Evolutionary conservation across 1,284 basidiomycete genomes (phyloP).

Genomic region (Coniophora puteana): DNA sequence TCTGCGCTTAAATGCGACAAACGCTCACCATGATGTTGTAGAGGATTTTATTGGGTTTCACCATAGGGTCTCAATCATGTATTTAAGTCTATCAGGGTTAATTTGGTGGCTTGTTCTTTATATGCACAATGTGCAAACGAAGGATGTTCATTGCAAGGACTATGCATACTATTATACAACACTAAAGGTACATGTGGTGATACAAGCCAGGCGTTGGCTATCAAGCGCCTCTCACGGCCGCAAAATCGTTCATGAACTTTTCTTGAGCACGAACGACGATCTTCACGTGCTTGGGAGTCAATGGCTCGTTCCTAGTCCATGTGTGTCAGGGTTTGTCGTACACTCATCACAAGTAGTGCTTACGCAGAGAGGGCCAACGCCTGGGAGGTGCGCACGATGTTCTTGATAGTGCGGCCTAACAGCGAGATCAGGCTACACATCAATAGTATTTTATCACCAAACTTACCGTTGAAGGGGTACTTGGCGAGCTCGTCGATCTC

Average conservation of each 20-base stretch:
- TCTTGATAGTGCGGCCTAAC: slow-evolving; percentile 10
- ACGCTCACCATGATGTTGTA: too few species aligned
- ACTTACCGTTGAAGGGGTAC: slow-evolving; percentile 10
- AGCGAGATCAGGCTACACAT: slow-evolving; percentile 1
- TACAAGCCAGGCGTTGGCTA: too few species aligned
- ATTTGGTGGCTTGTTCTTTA: too few species aligned
- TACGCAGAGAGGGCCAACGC: slow-evolving; percentile 6
- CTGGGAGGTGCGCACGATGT: slow-evolving; percentile 9
- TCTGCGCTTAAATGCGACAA: too few species aligned
- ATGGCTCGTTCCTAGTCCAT: slow-evolving; percentile 3
- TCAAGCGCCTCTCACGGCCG: too few species aligned
- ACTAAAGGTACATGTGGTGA: too few species aligned
- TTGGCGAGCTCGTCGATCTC: slow-evolving; percentile 5
- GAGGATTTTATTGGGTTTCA: too few species aligned
- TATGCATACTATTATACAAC: too few species aligned
- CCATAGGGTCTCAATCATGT: too few species aligned
- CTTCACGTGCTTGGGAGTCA: slow-evolving; percentile 9
- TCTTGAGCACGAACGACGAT: slow-evolving; percentile 9
- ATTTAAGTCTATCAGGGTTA: too few species aligned
- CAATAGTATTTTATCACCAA: neutral
- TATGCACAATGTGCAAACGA: too few species aligned
- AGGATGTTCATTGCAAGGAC: too few species aligned
- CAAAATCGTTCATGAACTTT: slow-evolving; percentile 8
- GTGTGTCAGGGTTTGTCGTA: neutral
- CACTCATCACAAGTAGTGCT: neutral